Evolutionary conservation across 441 rosid species (phyloP).

Genomic region (Populus hybrid): DNA sequence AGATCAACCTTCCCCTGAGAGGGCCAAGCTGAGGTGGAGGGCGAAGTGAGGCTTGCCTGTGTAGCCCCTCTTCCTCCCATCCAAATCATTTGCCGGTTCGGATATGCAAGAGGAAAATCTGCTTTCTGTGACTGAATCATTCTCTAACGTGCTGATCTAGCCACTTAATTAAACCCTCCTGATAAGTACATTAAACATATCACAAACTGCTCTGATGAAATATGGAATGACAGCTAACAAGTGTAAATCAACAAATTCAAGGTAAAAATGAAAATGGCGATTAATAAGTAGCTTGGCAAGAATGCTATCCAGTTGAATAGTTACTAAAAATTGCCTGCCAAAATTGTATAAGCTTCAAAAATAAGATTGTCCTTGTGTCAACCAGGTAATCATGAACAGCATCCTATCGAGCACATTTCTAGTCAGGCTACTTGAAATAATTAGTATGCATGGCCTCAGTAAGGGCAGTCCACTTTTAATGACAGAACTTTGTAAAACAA

Average conservation of each 20-base stretch:
- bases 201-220: not conserved
- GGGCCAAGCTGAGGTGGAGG: not conserved
- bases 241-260: not conserved
- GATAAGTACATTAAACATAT: not conserved
- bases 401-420: not conserved
- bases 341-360: not conserved
- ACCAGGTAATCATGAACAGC: not conserved
- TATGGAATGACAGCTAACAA: not conserved
- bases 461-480: not conserved
- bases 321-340: not conserved
- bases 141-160: not conserved
- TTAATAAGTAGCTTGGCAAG: not conserved
- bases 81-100: not conserved
- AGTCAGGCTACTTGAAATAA: not conserved
- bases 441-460: not conserved
- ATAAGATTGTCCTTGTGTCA: not conserved
- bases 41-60: not conserved
- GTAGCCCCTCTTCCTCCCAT: not conserved
- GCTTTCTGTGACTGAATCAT: not conserved
- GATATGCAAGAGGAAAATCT: not conserved
- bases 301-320: not conserved
- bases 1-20: not conserved
- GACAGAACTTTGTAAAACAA: not conserved
- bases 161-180: constrained; percentile 3
- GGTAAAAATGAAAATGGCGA: not conserved